phyloP scores from a whole-genome alignment of 2,329 filamentous ascomycete genomes.

The Aureobasidium sp. region DNA sequence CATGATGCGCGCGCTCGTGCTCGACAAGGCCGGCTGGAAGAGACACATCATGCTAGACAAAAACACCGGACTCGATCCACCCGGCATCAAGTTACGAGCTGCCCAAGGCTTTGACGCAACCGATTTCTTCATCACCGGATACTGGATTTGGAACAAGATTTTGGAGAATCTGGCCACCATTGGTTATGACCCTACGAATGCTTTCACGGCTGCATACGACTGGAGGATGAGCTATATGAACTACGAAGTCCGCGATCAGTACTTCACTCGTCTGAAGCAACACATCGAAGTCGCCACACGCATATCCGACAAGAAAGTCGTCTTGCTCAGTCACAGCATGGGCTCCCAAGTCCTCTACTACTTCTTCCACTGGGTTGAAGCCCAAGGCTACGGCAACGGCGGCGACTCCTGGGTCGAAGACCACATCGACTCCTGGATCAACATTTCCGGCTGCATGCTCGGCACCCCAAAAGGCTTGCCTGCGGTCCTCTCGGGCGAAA shows the following conservation, averaged over 20 bases:
- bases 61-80: conserved; percentile 81
- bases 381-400: conserved; percentile 67
- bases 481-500: conserved; percentile 88
- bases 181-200: conserved; percentile 83
- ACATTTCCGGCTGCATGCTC: conserved; percentile 96
- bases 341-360: conserved; percentile 90
- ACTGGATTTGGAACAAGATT: conserved; percentile 99
- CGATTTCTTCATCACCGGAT: conserved; percentile 83
- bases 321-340: conserved; percentile 92
- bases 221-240: conserved; percentile 90
- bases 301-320: conserved; percentile 71
- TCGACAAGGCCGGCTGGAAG: conserved; percentile 94
- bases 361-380: conserved; percentile 76
- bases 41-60: conserved; percentile 95
- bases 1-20: conserved; percentile 92
- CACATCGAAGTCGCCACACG: conserved; percentile 78
- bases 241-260: conserved; percentile 83
- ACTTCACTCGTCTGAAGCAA: conserved; percentile 83
- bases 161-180: conserved; percentile 93
- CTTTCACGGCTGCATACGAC: conserved; percentile 68
- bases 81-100: conserved; percentile 79
- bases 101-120: conserved; percentile 96
- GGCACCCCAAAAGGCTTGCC: conserved; percentile 87
- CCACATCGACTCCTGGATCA: conserved; percentile 92
- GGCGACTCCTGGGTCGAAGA: conserved; percentile 84